Conservation (phyloP, 2,329 filamentous ascomycete genomes). For the Ophiocordyceps australis region DNA sequence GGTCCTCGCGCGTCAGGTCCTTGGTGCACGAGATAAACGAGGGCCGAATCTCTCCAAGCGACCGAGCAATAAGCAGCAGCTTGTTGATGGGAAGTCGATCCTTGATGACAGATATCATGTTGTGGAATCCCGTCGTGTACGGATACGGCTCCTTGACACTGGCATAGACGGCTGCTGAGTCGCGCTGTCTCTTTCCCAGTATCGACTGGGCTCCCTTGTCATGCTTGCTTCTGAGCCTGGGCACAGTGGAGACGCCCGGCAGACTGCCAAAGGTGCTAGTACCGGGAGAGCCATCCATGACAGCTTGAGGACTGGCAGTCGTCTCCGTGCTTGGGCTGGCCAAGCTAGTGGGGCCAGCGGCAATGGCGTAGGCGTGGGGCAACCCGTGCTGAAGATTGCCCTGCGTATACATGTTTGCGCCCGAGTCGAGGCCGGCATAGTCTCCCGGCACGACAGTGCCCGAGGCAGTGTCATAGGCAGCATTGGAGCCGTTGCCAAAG, state of each 20-base stretch:
- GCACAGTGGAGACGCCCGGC: constrained; percentile 6
- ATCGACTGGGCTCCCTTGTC: constrained; percentile 27
- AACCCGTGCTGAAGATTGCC: constrained; percentile 43
- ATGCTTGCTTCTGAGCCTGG: constrained; percentile 24
- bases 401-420: constrained; percentile 30
- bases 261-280: constrained; percentile 10
- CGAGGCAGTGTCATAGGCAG: constrained; percentile 29
- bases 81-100: constrained; percentile 62
- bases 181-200: constrained; percentile 41
- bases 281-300: constrained; percentile 35
- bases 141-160: constrained; percentile 81
- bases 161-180: constrained; percentile 76
- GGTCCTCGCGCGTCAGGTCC: constrained; percentile 71
- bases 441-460: constrained; percentile 28
- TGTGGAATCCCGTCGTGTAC: constrained; percentile 82
- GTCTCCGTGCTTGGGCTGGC: constrained; percentile 47
- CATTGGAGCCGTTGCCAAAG: constrained; percentile 30
- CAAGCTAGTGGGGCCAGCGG: constrained; percentile 41
- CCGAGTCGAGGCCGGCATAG: constrained; percentile 32
- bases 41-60: constrained; percentile 75
- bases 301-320: constrained; percentile 40
- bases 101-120: constrained; percentile 63
- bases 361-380: constrained; percentile 47
- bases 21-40: constrained; percentile 86
- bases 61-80: constrained; percentile 67